Evolutionary conservation across 2,329 filamentous ascomycete genomes (phyloP).

Genomic region (Myriosclerotinia curreyana): DNA sequence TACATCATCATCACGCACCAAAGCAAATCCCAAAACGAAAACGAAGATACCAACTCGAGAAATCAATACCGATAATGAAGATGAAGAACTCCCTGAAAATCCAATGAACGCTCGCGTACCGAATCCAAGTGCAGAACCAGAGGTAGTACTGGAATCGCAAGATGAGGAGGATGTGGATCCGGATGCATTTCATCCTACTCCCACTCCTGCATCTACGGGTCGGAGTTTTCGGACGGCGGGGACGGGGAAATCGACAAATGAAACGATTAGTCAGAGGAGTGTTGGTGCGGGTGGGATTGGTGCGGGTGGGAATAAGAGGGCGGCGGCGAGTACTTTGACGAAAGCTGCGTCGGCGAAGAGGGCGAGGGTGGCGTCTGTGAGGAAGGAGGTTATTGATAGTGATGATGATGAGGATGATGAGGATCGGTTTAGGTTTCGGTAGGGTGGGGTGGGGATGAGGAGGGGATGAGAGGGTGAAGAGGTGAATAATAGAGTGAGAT

Average conservation of each 20-base stretch:
- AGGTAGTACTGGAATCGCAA: not conserved
- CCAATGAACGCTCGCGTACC: not conserved
- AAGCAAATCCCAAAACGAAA: not conserved
- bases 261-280: not conserved
- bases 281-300: not conserved
- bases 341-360: slow-evolving; percentile 35
- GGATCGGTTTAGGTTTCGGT: slow-evolving; percentile 33
- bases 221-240: not conserved
- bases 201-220: not conserved
- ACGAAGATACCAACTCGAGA: slow-evolving; percentile 15
- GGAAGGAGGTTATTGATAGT: slow-evolving; percentile 32
- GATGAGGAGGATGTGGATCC: slow-evolving; percentile 9
- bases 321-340: slow-evolving; percentile 28
- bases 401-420: slow-evolving; percentile 31
- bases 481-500: too few relatives aligned
- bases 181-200: not conserved
- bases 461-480: not conserved
- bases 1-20: not conserved
- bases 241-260: slow-evolving; percentile 13
- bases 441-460: too few relatives aligned
- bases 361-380: slow-evolving; percentile 23
- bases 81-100: slow-evolving; percentile 13
- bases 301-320: slow-evolving; percentile 27
- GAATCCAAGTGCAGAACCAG: not conserved
- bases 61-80: slow-evolving; percentile 12